Evolutionary conservation across 2,329 filamentous ascomycete species (phyloP), one percentile per base, ranked within the genome.

Genomic region (Cladorrhinum sp.): DNA sequence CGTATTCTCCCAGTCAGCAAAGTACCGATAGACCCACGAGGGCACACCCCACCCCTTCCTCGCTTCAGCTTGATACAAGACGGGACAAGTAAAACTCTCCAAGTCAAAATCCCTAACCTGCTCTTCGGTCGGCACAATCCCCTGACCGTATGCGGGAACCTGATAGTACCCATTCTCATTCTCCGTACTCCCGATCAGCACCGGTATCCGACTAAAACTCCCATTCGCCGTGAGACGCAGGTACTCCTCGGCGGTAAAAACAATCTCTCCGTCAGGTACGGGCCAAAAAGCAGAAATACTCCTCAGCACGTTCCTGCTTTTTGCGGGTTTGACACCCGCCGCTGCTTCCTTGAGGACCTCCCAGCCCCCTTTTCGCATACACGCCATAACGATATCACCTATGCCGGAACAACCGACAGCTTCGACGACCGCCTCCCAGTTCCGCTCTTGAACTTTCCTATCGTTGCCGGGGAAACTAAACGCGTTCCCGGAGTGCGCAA

Each of bases 91-190:
- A 50, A 80, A 81, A 0, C 76, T 78, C 22, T 79, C 74, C 3
- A 77, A 70, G 1, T 78, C 71, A 60, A 80, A 81, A 0, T 69
- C 66, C 10, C 66, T 38, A 55, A 77, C 76, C 55, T 77, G 71
- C 1, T 65, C 68, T 1, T 72, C 67, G 0, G 75, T 79, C 1
- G 78, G 75, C 0, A 74, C 68, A 20, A 75, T 67, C 32, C 76
- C 75, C 23, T 71, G 68, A 0, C 69, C 72, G 60, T 72, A 80
- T 1, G 78, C 76, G 1, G 74, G 72, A 32, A 81, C 74, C 4
- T 75, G 74, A 66, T 81, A 81, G 68, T 78, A 80, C 0, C 77
- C 78, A 2, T 77, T 74, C 65, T 82, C 80, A 58, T 80, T 75
- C 63, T 79, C 58, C 57, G 76, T 79, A 63, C 76, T 76, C 13